phyloP scores from a whole-genome alignment of 768 basidiomycete species.

The Agrocybe pediades region DNA sequence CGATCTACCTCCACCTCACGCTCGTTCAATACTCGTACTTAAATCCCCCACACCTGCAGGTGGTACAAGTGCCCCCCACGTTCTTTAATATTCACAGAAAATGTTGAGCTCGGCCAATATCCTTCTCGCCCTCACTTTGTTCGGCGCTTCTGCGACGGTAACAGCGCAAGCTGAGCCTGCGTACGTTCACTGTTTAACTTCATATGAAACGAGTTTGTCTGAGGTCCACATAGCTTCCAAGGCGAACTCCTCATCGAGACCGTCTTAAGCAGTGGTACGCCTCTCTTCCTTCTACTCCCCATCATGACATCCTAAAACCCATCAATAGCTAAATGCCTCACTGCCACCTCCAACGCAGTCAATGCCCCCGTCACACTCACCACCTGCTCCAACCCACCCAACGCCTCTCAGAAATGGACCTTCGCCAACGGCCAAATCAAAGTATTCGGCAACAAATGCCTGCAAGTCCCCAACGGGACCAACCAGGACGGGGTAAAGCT shows the following conservation, averaged over 20 bases:
- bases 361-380: constrained; percentile 50
- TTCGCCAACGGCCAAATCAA: constrained; percentile 44
- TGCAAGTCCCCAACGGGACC: constrained; percentile 46
- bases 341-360: constrained; percentile 49
- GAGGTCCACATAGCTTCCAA: constrained; percentile 30
- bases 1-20: neutral
- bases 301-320: neutral
- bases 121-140: neutral
- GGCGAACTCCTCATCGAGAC: constrained; percentile 48
- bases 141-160: neutral
- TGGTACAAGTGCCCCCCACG: too few species aligned
- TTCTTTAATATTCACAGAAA: too few species aligned
- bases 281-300: neutral
- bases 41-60: too few species aligned
- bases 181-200: constrained; percentile 15
- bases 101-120: neutral
- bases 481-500: constrained; percentile 46
- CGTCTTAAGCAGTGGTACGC: constrained; percentile 40
- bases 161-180: constrained; percentile 17
- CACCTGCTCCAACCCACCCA: constrained; percentile 38
- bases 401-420: constrained; percentile 48
- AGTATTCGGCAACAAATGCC: constrained; percentile 49
- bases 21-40: too few species aligned
- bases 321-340: constrained; percentile 48
- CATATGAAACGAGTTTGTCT: neutral